phyloP scores from a whole-genome alignment of 2,329 filamentous ascomycete genomes.

The Ophiostoma angusticollis region DNA sequence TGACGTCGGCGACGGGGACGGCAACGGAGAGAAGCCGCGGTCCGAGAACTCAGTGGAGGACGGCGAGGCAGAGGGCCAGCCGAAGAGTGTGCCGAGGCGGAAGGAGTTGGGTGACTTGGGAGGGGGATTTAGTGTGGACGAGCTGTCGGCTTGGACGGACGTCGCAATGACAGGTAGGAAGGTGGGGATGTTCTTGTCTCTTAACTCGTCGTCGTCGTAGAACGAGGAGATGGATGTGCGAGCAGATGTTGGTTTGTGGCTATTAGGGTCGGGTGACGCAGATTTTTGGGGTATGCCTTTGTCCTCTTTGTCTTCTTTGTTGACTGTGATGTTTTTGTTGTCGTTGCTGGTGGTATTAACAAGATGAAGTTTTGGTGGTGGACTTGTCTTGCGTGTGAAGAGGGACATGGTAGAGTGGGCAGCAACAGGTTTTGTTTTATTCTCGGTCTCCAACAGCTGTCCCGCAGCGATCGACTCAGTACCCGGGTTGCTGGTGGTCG shows the following conservation, averaged over 20 bases:
- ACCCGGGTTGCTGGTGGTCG: slow-evolving; percentile 19
- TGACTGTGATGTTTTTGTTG: slow-evolving; percentile 4
- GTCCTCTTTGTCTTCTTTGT: slow-evolving; percentile 22
- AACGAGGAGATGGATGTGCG: slow-evolving; percentile 1
- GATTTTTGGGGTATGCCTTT: slow-evolving; percentile 1
- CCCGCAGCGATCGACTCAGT: slow-evolving; percentile 5
- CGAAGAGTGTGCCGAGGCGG: slow-evolving; percentile 39
- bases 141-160: slow-evolving; percentile 2
- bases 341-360: slow-evolving; percentile 16
- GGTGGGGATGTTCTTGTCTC: slow-evolving; percentile 5
- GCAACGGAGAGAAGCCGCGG: slow-evolving; percentile 30
- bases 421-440: slow-evolving; percentile 3
- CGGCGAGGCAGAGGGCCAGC: slow-evolving; percentile 36
- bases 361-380: slow-evolving; percentile 41
- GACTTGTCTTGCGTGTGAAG: slow-evolving; percentile 35
- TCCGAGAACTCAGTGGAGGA: slow-evolving; percentile 40
- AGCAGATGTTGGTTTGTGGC: not conserved
- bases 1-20: slow-evolving; percentile 35
- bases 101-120: slow-evolving; percentile 41
- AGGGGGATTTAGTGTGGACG: slow-evolving; percentile 19
- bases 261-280: slow-evolving; percentile 5
- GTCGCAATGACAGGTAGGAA: slow-evolving; percentile 5
- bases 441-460: not conserved
- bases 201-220: slow-evolving; percentile 11
- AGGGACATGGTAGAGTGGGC: slow-evolving; percentile 30